Evolutionary conservation across 1,284 basidiomycete genomes (phyloP), one percentile per base, ranked within the genome.

Genomic region (Leccinum brunneo-olivaceum): DNA sequence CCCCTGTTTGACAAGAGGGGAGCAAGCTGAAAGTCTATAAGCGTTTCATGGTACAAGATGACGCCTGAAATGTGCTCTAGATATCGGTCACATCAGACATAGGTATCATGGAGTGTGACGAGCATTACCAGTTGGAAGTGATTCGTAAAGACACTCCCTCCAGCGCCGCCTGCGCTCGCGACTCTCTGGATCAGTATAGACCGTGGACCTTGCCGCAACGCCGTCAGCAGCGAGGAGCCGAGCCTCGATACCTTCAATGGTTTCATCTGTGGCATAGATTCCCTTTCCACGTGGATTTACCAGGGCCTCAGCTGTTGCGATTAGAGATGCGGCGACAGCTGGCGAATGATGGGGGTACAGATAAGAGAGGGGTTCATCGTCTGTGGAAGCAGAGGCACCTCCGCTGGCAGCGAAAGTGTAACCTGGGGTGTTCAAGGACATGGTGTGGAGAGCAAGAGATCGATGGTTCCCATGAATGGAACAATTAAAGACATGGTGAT

Each of bases 211-310:
- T 18, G 45, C 55, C 11, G 54, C 52, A 16, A 50, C 52, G 21
- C 58, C 64, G 25, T 57, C 60, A 5, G 67, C 67, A 36, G 65
- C 63, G n/a, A 62, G 52, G 5, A 77, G 56, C 18, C 69, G 61
- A 2, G 62, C 64, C 27, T 66, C 67, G 36, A 74, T 70, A 15
- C 56, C 67, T 29, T 72, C 66, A 15, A 72, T 68, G 11, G 70
- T 64, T 50, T 77, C 74, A 49, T 76, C 75, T 8, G 74, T 75
- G 10, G 75, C 75, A 41, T 76, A 76, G 32, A 76, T 71, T 10
- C 74, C 76, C 54, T 69, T 73, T 16, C 73, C 73, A 25, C 65
- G 65, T 23, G 71, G 69, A 51, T 67, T 60, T 3, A 76, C 73
- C 24, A 76, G 54, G 6, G 68, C 64, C 25, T 62, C 60, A 8